phyloP scores from a whole-genome alignment of 1,139 yeast species.

The Pneumocystis sp. region DNA sequence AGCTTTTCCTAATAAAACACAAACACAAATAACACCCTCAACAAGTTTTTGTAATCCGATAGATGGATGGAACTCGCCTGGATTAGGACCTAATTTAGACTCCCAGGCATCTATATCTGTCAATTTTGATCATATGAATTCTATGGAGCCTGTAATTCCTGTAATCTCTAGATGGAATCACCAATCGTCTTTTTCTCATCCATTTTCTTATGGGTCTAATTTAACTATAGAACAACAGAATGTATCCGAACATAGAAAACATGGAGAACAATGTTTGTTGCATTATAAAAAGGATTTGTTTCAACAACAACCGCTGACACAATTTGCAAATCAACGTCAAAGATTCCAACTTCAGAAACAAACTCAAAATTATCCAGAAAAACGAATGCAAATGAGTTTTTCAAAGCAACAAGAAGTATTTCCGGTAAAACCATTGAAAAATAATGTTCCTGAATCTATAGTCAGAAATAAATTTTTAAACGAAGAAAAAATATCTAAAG shows the following conservation, averaged over 20 bases:
- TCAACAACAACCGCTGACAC: slow-evolving; percentile 12
- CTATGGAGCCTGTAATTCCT: slow-evolving; percentile 5
- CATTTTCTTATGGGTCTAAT: slow-evolving; percentile 11
- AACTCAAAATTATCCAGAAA: background rate
- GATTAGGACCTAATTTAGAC: background rate
- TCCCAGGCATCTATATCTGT: slow-evolving; percentile 4
- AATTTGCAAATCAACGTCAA: background rate
- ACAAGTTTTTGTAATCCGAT: slow-evolving; percentile 1
- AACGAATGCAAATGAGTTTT: background rate
- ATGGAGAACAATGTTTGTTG: slow-evolving; percentile 13
- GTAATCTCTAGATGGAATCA: slow-evolving; percentile 1
- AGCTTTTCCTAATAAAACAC: slow-evolving; percentile 31
- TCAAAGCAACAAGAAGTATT: background rate
- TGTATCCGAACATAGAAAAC: slow-evolving; percentile 13
- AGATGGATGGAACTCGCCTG: background rate
- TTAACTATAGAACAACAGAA: slow-evolving; percentile 12
- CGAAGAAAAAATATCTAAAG: background rate
- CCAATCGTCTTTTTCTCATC: slow-evolving; percentile 12
- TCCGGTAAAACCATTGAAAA: background rate
- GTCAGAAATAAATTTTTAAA: background rate
- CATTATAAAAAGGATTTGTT: slow-evolving; percentile 14
- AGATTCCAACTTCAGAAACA: background rate
- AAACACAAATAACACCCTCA: background rate
- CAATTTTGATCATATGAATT: slow-evolving; percentile 3
- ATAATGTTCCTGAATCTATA: background rate